Conservation (phyloP, 163 green algal genomes). For the Coccomyxa subellipsoidea region DNA sequence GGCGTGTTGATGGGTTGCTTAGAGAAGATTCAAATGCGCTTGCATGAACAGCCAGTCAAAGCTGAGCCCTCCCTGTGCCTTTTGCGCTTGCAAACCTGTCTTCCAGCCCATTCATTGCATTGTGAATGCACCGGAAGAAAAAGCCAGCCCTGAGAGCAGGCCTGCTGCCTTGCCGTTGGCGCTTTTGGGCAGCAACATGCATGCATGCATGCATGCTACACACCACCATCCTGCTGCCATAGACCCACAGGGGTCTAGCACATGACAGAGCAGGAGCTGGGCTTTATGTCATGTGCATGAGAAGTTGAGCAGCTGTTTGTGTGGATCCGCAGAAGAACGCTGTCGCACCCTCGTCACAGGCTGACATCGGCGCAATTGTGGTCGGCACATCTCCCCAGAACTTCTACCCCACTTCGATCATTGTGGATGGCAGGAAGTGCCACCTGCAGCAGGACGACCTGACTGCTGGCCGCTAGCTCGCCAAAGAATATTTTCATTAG, state of each 20-base stretch:
- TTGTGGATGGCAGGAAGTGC: not conserved
- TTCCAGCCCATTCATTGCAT: no score
- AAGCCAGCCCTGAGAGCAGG: no score
- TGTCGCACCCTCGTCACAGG: not conserved
- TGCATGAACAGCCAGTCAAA: no score
- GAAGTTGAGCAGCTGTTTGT: not conserved
- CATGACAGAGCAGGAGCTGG: no score
- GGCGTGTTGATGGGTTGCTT: no score
- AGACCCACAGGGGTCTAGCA: not conserved
- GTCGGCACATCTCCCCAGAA: not conserved
- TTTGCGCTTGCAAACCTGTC: no score
- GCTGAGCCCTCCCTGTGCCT: no score
- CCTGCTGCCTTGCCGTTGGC: no score
- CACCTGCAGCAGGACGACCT: not conserved
- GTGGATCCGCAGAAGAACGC: not conserved
- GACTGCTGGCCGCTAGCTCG: not conserved
- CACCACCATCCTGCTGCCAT: not conserved
- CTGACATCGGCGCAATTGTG: not conserved
- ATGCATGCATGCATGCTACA: no score
- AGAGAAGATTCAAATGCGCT: no score
- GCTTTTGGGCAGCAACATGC: no score
- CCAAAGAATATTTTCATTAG: not conserved
- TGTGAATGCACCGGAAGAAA: no score
- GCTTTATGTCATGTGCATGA: not conserved
- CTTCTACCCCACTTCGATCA: not conserved